Evolutionary conservation across 2,329 filamentous ascomycete species (phyloP).

Genomic region (Colletotrichum sansevieriae): DNA sequence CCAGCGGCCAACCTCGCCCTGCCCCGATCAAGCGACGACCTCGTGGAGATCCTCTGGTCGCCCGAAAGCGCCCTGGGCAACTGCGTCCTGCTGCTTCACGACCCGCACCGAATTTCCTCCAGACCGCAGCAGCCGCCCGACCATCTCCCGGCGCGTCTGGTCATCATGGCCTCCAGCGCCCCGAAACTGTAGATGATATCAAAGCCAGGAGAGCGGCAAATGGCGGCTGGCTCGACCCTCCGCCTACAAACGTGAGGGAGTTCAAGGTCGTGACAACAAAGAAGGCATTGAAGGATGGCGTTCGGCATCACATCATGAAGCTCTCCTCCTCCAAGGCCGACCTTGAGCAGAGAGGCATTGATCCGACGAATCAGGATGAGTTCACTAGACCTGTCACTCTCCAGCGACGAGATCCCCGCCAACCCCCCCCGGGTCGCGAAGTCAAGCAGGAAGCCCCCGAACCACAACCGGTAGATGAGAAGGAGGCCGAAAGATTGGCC

Average conservation of each 20-base stretch:
- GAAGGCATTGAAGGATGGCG: slow-evolving; percentile 79
- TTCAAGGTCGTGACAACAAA: slow-evolving; percentile 84
- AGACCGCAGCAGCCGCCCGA: slow-evolving; percentile 40
- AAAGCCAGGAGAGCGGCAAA: slow-evolving; percentile 48
- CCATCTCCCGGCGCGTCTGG: slow-evolving; percentile 30
- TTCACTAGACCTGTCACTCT: slow-evolving; percentile 91
- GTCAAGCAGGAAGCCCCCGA: slow-evolving; percentile 70
- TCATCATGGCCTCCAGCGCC: slow-evolving; percentile 35
- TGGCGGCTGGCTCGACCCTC: slow-evolving; percentile 70
- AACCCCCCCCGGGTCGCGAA: slow-evolving; percentile 72
- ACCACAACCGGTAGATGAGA: slow-evolving; percentile 62
- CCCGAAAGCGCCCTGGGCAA: slow-evolving; percentile 66
- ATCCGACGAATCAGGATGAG: slow-evolving; percentile 78
- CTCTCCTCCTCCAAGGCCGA: slow-evolving; percentile 70
- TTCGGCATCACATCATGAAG: slow-evolving; percentile 90
- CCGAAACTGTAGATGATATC: slow-evolving; percentile 45
- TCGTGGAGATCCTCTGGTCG: slow-evolving; percentile 73
- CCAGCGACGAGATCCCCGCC: slow-evolving; percentile 88
- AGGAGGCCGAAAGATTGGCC: slow-evolving; percentile 74
- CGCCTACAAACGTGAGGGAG: slow-evolving; percentile 55
- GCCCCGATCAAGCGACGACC: slow-evolving; percentile 59
- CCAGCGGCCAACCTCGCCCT: slow-evolving; percentile 53
- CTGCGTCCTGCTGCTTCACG: slow-evolving; percentile 46
- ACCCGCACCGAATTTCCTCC: slow-evolving; percentile 45
- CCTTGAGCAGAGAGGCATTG: slow-evolving; percentile 69